These are phyloP conservation scores for Ceratobasidium sp. DNA, from an alignment of 1,284 basidiomycete genomes.

Conservation along the genomic window DNA sequence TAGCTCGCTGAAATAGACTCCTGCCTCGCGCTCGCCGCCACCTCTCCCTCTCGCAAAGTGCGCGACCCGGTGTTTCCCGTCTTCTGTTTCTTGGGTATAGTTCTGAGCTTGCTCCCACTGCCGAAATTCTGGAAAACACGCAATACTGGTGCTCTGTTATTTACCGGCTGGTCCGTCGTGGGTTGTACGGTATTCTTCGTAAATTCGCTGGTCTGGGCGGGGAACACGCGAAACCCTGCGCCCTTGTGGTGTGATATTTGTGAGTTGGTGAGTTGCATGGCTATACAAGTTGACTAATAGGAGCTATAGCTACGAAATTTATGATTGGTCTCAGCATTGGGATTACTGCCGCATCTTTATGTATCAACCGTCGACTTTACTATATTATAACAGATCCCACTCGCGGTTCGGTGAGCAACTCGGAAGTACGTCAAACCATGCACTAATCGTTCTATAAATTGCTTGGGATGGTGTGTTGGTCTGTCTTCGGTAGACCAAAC, in stretches of 20 bases:
- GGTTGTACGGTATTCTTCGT: constrained; percentile 67
- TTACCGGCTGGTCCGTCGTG: constrained; percentile 69
- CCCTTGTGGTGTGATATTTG: constrained; percentile 83
- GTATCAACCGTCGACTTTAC: constrained; percentile 63
- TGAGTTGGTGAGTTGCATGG: constrained; percentile 52
- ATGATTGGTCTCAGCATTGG: constrained; percentile 55
- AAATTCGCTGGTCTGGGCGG: constrained; percentile 73
- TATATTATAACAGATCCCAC: constrained; percentile 56
- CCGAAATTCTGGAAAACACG: constrained; percentile 69
- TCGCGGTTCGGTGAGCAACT: constrained; percentile 34
- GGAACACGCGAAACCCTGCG: constrained; percentile 64
- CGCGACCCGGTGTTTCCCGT: constrained; percentile 43
- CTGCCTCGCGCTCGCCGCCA: background rate
- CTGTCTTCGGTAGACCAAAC: no score
- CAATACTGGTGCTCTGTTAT: constrained; percentile 71
- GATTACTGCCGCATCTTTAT: constrained; percentile 59
- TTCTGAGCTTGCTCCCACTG: constrained; percentile 63
- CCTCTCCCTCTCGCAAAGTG: background rate
- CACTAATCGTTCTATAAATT: no score
- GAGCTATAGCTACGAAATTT: constrained; percentile 55
- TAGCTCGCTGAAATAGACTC: background rate
- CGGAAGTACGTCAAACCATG: constrained; percentile 36
- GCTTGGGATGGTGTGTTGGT: no score
- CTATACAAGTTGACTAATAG: background rate
- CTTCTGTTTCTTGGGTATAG: constrained; percentile 62